phyloP scores from a whole-genome alignment of 2,329 filamentous ascomycete species.

The Westerdykella aurantiaca region DNA sequence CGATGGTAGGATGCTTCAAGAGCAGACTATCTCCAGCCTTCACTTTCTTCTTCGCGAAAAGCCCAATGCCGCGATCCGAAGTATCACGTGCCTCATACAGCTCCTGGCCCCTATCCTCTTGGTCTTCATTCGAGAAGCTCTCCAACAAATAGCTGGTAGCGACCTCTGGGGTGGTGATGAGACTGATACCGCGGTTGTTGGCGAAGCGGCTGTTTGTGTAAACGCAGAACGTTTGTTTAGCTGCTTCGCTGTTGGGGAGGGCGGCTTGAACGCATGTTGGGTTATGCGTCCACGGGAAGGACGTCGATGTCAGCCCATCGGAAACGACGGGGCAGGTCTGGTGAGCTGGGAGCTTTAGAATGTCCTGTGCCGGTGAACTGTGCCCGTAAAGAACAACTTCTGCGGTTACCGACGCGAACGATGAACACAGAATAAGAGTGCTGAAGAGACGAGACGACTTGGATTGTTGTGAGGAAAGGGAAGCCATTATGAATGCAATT shows the following conservation, averaged over 20 bases:
- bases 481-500: neutral
- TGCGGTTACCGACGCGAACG: constrained; percentile 4
- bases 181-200: constrained; percentile 23
- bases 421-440: constrained; percentile 2
- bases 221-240: constrained; percentile 17
- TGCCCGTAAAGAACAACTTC: constrained; percentile 15
- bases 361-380: constrained; percentile 17
- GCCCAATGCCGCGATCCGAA: constrained; percentile 18
- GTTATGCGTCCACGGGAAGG: constrained; percentile 26
- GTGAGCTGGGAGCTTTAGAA: constrained; percentile 7
- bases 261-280: constrained; percentile 20
- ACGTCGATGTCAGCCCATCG: constrained; percentile 19
- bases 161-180: constrained; percentile 24
- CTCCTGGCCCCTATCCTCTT: constrained; percentile 7
- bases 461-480: neutral
- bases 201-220: constrained; percentile 24
- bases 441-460: neutral
- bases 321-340: constrained; percentile 18
- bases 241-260: constrained; percentile 5
- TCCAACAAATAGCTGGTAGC: constrained; percentile 16
- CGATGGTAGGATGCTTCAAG: constrained; percentile 19
- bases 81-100: constrained; percentile 16
- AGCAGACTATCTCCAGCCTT: constrained; percentile 22
- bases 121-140: constrained; percentile 11
- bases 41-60: constrained; percentile 19